Evolutionary conservation across 257 asterid genomes (phyloP), one percentile per base, ranked within the genome.

Genomic region (Ilex aquifolium): DNA sequence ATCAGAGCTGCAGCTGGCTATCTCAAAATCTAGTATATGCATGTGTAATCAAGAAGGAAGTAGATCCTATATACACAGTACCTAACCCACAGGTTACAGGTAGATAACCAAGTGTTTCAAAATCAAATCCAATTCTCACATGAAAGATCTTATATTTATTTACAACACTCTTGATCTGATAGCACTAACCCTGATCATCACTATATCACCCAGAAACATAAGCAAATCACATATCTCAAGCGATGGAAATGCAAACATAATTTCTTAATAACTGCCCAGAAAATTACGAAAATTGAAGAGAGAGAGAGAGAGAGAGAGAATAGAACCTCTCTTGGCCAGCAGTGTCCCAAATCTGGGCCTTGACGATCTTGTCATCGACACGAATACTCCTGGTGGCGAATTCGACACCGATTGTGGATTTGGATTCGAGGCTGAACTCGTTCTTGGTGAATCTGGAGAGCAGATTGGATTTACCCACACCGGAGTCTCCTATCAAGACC

Each of bases 341-440:
- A 42, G 75, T 70, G n/a, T 70, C 75, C 75, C 75, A 70, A 65
- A 70, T 70, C 75, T 70, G 75, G 46, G 75, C 75, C 65, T 70
- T 70, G 52, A 70, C 66, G 70, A 70, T 59, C 75, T 70, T 70
- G 59, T 70, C 75, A 51, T 70, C 70, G 17, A 70, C 75, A 14
- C 56, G 62, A 46, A 71, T 65, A 66, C 71, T 65, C 31, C 76
- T 67, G 39, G 76, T 71, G 49, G 76, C 76, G 60, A 71, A 71
- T 55, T 71, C 76, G 15, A 71, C 76, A 44, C 76, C 76, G 12
- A 71, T 71, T 3, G 76, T 71, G 30, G 76, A 71, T 57, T 71
- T 71, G n/a, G 76, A 71, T 63, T 71, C 76, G 15, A 65, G 56
- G 60, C 71, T 65, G 67, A 71, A 71, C 71, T 65, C 76, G 13